Conservation (phyloP, 371 early-diverging fungal species). For the Mortierella polycephala region DNA sequence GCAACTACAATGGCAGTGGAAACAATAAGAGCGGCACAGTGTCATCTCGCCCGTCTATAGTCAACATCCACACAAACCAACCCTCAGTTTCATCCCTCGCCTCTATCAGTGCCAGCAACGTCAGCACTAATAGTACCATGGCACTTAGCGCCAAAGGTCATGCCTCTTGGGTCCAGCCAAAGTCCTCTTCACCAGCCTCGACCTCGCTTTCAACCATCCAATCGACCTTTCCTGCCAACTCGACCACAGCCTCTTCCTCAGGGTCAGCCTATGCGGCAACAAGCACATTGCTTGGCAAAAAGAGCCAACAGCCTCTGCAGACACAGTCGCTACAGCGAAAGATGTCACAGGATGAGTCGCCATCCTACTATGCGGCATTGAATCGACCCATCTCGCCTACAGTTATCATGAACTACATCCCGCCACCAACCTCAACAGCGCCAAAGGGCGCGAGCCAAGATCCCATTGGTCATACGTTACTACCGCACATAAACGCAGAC, state of each 20-base stretch:
- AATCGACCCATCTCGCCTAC: constrained; percentile 47
- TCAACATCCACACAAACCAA: constrained; percentile 25
- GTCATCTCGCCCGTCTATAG: constrained; percentile 7
- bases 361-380: constrained; percentile 37
- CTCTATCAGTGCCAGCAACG: constrained; percentile 1
- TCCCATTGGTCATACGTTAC: neutral
- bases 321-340: neutral
- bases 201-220: constrained; percentile 5
- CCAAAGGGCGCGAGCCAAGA: neutral
- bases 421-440: constrained; percentile 21
- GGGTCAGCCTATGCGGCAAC: neutral
- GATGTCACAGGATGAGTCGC: constrained; percentile 17
- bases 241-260: neutral
- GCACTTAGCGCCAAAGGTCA: constrained; percentile 1
- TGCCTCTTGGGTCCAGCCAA: constrained; percentile 25
- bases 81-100: constrained; percentile 2
- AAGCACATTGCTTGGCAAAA: constrained; percentile 6
- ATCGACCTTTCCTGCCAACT: neutral
- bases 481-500: neutral
- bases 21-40: constrained; percentile 4
- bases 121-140: constrained; percentile 5
- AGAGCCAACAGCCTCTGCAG: constrained; percentile 9
- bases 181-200: constrained; percentile 8
- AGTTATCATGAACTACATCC: constrained; percentile 36
- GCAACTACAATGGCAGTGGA: neutral